These are phyloP conservation scores for Fragaria iinumae DNA, from an alignment of 306 rosid species.

Conservation along the genomic window DNA sequence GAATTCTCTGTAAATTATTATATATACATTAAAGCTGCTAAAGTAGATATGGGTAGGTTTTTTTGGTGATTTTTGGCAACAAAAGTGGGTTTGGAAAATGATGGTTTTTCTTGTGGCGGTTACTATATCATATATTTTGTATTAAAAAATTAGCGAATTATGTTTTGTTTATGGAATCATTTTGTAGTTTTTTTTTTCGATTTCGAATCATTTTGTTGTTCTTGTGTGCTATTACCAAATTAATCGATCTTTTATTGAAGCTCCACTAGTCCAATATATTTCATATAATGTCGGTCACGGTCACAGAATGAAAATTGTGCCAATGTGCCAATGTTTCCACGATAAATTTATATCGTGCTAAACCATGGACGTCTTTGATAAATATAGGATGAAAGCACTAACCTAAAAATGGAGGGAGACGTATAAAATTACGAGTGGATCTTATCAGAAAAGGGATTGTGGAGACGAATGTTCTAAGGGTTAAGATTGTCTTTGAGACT, in stretches of 20 bases:
- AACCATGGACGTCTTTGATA: not conserved
- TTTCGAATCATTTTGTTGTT: too few relatives aligned
- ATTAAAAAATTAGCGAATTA: conserved; percentile 23
- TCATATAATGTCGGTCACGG: not conserved
- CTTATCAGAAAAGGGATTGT: not conserved
- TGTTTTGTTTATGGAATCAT: conserved; percentile 27
- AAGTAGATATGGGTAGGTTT: conserved; percentile 34
- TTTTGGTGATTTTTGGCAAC: conserved; percentile 19
- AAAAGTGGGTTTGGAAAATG: conserved; percentile 45
- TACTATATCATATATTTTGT: conserved; percentile 31
- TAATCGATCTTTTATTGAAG: not conserved
- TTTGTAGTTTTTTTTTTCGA: not conserved
- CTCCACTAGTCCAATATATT: not conserved
- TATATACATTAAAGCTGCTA: conserved; percentile 29
- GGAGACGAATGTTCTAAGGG: not conserved
- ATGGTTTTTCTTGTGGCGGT: conserved; percentile 24
- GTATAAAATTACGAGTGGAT: not conserved
- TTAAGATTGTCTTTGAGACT: conserved; percentile 4
- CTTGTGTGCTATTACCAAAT: not conserved
- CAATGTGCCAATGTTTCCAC: conserved; percentile 2
- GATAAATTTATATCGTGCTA: not conserved
- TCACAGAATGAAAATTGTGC: conserved; percentile 10
- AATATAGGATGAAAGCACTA: not conserved
- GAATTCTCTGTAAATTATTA: conserved; percentile 22
- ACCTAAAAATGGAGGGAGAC: not conserved